phyloP scores from a whole-genome alignment of 768 basidiomycete genomes.

The Amanita rimosa region DNA sequence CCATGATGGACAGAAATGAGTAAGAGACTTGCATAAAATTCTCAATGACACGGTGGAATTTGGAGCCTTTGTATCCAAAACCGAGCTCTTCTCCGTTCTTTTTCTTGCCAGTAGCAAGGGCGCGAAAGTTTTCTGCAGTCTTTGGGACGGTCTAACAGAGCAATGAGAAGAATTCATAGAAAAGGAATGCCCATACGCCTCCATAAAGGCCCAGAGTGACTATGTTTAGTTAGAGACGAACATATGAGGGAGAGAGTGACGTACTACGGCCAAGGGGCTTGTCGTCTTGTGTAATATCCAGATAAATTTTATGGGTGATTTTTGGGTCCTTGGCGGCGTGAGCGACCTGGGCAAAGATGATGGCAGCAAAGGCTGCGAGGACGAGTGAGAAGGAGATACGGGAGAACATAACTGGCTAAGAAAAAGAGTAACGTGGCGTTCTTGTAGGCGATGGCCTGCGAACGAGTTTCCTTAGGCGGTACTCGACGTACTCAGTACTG shows the following conservation, averaged over 20 bases:
- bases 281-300: slow-evolving; percentile 91
- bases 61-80: slow-evolving; percentile 90
- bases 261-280: slow-evolving; percentile 72
- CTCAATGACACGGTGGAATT: slow-evolving; percentile 95
- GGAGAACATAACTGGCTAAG: slow-evolving; percentile 53
- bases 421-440: slow-evolving; percentile 19
- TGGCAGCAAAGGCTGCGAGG: slow-evolving; percentile 49
- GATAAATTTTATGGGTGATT: slow-evolving; percentile 90
- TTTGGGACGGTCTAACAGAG: slow-evolving; percentile 75
- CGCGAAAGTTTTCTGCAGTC: slow-evolving; percentile 96
- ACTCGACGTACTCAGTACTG: no score
- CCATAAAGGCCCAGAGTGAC: slow-evolving; percentile 88
- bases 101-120: slow-evolving; percentile 73
- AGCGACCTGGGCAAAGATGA: slow-evolving; percentile 61
- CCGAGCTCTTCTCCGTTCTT: slow-evolving; percentile 72
- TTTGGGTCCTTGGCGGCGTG: slow-evolving; percentile 82
- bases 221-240: slow-evolving; percentile 16
- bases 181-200: slow-evolving; percentile 37
- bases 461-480: background rate
- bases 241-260: slow-evolving; percentile 11
- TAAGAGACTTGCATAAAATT: slow-evolving; percentile 59
- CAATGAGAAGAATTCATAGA: background rate
- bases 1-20: background rate
- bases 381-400: slow-evolving; percentile 52
- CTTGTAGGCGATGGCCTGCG: background rate